Evolutionary conservation across 1,284 basidiomycete species (phyloP), one percentile per base, ranked within the genome.

Genomic region (Puccinia triticina): DNA sequence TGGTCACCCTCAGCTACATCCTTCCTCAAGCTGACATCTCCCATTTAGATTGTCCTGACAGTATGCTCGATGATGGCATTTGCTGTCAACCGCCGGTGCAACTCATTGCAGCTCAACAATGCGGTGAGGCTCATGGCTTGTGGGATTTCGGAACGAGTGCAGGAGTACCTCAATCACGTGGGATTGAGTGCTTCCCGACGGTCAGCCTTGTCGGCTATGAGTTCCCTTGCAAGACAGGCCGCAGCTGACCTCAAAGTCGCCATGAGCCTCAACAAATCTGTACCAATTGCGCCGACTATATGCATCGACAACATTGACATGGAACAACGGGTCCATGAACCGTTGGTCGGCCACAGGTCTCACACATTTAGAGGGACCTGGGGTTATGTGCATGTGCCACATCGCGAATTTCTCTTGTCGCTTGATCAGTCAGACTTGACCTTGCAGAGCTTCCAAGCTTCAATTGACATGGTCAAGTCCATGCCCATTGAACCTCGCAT

Each of bases 281-380:
- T 67, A 8, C 32, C 29, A 1, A 18, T 67, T 12, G 64, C 34
- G 2, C 64, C 64, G 18, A 40, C 34, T 40, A 67, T 67, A 5
- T 67, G 64, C 23, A 67, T 67, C 18, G 64, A 67, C n/a, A 67
- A 67, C 16, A 67, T 67, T 18, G 32, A 67, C 32, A 67, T 67
- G 10, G 32, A 69, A 21, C 34, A 69, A 18, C 18, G 43, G 2
- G 66, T 69, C 10, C 37, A 69, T 43, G 8, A 69, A 1, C 2
- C 16, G 3, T 66, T 32, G 14, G 64, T 66, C 7, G 64, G 64
- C 14, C 32, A 66, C 26, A 18, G 32, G 16, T 66, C 66, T 43
- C 66, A 69, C n/a, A 43, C 21, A 7, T 69, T 37, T 29, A 11
- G 66, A 2, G 66, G 37, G 32, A 69, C 66, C 4, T 69, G 66